Evolutionary conservation across 495 filamentous ascomycete species (phyloP).

Genomic region (Alectoria sarmentosa): DNA sequence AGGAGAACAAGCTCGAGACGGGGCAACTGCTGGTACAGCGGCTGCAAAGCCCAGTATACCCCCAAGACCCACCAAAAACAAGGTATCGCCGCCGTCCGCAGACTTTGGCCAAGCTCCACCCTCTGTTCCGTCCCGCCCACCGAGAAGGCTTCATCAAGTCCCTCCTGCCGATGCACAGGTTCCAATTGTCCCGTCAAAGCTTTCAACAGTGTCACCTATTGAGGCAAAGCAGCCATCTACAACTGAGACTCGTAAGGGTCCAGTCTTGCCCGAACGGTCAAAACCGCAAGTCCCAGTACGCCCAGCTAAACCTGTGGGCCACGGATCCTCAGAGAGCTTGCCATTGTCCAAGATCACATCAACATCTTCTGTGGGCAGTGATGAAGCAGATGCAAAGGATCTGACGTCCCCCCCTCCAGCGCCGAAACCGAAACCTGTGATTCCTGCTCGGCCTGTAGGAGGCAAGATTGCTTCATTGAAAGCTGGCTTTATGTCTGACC

Average conservation of each 20-base stretch:
- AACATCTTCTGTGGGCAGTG: constrained; percentile 32
- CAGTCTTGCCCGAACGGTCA: constrained; percentile 57
- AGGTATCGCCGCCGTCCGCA: constrained; percentile 27
- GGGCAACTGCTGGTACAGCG: constrained; percentile 31
- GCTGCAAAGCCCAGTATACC: constrained; percentile 36
- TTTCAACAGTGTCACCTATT: constrained; percentile 16
- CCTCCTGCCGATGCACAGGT: constrained; percentile 32
- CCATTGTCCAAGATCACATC: constrained; percentile 33
- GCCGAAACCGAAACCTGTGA: constrained; percentile 61
- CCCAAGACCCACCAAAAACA: constrained; percentile 35
- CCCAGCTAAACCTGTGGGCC: constrained; percentile 50
- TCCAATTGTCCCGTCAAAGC: constrained; percentile 22
- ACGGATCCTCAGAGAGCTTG: constrained; percentile 33
- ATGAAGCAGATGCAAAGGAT: constrained; percentile 30
- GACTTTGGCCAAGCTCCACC: constrained; percentile 21
- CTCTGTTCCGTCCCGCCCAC: constrained; percentile 27
- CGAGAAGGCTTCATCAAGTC: constrained; percentile 33
- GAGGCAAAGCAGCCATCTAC: constrained; percentile 33
- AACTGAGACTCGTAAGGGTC: constrained; percentile 44
- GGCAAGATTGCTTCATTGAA: constrained; percentile 87
- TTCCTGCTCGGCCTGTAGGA: constrained; percentile 74
- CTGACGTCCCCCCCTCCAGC: constrained; percentile 35
- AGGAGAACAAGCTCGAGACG: constrained; percentile 25
- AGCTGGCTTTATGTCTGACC: constrained; percentile 80
- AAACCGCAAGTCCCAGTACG: constrained; percentile 76